A percentile compares a stretch with the other conserved stretches of the same genome.
Conservation (phyloP, 257 asterid genomes). For the Eucommia ulmoides region DNA sequence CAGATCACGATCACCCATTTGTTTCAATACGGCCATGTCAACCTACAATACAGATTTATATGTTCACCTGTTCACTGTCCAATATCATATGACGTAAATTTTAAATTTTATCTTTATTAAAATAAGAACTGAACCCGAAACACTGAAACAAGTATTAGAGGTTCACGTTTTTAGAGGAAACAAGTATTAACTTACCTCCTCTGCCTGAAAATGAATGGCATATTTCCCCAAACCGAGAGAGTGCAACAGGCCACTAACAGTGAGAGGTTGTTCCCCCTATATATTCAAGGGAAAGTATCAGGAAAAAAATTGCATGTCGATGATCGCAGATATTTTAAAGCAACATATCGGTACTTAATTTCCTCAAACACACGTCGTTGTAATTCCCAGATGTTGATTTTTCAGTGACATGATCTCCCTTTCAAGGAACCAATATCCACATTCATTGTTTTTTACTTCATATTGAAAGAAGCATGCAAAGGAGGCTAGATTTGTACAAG, state of each 20-base stretch:
- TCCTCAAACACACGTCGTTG: too few relatives aligned
- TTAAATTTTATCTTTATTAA: not conserved
- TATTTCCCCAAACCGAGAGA: conserved; percentile 62
- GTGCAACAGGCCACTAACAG: conserved; percentile 39
- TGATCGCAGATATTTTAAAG: not conserved
- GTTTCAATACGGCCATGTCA: conserved; percentile 60
- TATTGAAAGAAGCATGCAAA: not conserved
- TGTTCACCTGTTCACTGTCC: not conserved
- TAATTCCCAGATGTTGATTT: too few relatives aligned
- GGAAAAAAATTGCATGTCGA: not conserved
- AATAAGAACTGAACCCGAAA: not conserved
- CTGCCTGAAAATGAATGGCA: conserved; percentile 53
- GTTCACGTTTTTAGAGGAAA: not conserved
- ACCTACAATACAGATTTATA: conserved; percentile 25
- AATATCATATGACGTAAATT: not conserved
- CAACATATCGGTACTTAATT: too few relatives aligned
- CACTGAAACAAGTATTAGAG: not conserved
- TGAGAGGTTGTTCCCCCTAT: conserved; percentile 32
- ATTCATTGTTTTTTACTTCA: not conserved
- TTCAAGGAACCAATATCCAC: too few relatives aligned
- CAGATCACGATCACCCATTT: conserved; percentile 60
- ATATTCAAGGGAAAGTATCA: conserved; percentile 6
- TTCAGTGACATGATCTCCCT: too few relatives aligned
- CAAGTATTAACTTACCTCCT: conserved; percentile 39
- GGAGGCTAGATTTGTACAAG: not conserved